A percentile compares a stretch with the other conserved stretches of the same genome.
These are phyloP conservation scores for Inosperma sp. DNA, from an alignment of 768 basidiomycete genomes.

Conservation along the genomic window DNA sequence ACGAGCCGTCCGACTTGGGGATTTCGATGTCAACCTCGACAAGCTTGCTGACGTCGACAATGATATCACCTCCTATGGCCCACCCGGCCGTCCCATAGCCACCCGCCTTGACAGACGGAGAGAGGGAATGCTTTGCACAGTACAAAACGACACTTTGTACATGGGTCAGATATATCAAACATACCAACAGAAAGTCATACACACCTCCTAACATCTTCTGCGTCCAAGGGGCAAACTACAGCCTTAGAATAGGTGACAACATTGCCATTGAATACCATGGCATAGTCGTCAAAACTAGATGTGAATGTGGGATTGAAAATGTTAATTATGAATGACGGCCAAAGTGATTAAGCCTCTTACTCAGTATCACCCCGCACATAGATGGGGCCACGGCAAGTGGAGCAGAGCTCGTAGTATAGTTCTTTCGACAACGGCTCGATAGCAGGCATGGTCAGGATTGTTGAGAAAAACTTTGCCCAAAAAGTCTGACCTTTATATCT, in stretches of 20 bases:
- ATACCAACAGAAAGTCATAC: slow-evolving; percentile 21
- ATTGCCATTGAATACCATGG: slow-evolving; percentile 74
- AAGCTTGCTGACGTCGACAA: slow-evolving; percentile 74
- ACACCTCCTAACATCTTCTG: slow-evolving; percentile 77
- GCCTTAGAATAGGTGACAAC: slow-evolving; percentile 55
- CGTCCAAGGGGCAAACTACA: slow-evolving; percentile 70
- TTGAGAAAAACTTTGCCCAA: not conserved
- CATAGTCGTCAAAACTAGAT: slow-evolving; percentile 43
- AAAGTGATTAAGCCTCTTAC: slow-evolving; percentile 25
- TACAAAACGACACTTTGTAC: slow-evolving; percentile 59
- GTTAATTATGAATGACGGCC: not conserved
- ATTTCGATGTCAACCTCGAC: slow-evolving; percentile 63
- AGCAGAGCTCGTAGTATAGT: slow-evolving; percentile 43
- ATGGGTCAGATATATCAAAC: slow-evolving; percentile 4
- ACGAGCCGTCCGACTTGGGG: slow-evolving; percentile 49
- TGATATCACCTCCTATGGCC: slow-evolving; percentile 81
- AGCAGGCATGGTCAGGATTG: slow-evolving; percentile 2
- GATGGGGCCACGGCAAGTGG: slow-evolving; percentile 44
- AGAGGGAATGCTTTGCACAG: slow-evolving; percentile 63
- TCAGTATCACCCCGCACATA: slow-evolving; percentile 40
- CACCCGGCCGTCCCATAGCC: slow-evolving; percentile 91
- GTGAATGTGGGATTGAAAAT: not conserved
- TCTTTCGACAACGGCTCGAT: slow-evolving; percentile 26
- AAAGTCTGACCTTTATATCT: no score
- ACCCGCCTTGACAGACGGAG: slow-evolving; percentile 81